phyloP scores from a whole-genome alignment of 768 basidiomycete genomes.

The Obba rivulosa region DNA sequence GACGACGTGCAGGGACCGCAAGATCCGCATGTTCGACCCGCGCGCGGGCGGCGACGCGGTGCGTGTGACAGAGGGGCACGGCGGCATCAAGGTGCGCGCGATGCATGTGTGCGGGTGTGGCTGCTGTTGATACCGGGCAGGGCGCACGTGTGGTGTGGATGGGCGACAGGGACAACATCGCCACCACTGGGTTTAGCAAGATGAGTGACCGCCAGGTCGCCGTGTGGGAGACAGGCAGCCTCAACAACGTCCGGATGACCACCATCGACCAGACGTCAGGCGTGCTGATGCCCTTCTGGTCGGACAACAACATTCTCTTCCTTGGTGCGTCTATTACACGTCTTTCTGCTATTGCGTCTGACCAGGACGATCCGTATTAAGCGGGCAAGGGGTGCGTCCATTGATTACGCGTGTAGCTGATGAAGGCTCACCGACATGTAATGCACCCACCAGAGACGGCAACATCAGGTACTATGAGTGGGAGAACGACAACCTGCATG shows the following conservation, averaged over 20 bases:
- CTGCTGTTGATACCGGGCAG: constrained; percentile 3
- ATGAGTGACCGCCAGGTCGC: constrained; percentile 92
- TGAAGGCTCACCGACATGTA: constrained; percentile 5
- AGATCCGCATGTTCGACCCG: constrained; percentile 89
- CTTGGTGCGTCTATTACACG: constrained; percentile 56
- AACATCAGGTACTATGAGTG: constrained; percentile 98
- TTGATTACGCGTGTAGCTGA: not conserved
- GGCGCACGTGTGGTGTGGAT: constrained; percentile 87
- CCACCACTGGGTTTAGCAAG: constrained; percentile 94
- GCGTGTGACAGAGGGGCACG: constrained; percentile 78
- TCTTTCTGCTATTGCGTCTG: too few species aligned
- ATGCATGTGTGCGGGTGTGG: not conserved
- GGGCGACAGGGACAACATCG: constrained; percentile 83
- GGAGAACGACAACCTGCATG: constrained; percentile 76
- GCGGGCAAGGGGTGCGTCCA: constrained; percentile 82
- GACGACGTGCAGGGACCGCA: constrained; percentile 91
- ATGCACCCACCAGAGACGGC: constrained; percentile 59
- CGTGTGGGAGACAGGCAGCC: constrained; percentile 82
- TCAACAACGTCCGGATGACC: constrained; percentile 72
- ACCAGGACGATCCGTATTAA: too few species aligned
- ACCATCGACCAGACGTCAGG: constrained; percentile 87
- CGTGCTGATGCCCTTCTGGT: constrained; percentile 97
- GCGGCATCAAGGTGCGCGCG: constrained; percentile 65
- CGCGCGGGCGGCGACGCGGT: constrained; percentile 79
- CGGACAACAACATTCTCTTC: constrained; percentile 88